Base-by-base conservation (phyloP, 2,329 filamentous ascomycete genomes). In the Colletotrichum tabaci region DNA sequence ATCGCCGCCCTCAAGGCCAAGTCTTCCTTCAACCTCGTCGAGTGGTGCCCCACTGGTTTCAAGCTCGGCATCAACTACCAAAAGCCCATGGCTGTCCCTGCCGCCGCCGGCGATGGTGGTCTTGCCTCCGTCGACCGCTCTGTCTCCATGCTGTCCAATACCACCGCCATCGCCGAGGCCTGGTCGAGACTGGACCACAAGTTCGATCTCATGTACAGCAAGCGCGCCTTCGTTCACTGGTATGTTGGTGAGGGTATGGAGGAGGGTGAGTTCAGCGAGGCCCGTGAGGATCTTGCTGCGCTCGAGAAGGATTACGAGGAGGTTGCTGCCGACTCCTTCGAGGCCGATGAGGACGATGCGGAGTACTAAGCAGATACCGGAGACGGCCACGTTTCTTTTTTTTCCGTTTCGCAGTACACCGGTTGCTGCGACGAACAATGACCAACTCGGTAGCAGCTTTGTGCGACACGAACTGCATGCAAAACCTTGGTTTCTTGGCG, bases 231-330 rank as follows among this genome's bases (percentile, higher is more conserved):
- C 77, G 91, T 93, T 56, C 91, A 93, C 84, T 93, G 91, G 91
- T 93, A 93, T 76, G 94, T 96, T 65, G 94, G 94, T 75, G 94
- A 96, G 85, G 94, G 94, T 85, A 96, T 96, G 94, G 94, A 96
- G 86, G 94, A 96, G 82, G 94, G 94, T 78, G 94, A 96, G 83
- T 96, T 96, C 86, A 93, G 91, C 74, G 94, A 96, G 84, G 94
- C 94, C 73, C 92, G 94, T 77, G 94, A 96, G 86, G 94, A 96
- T 81, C 87, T 96, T 73, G 94, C 94, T 74, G 94, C 94, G 58
- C 87, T 96, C 44, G 94, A 96, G 87, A 94, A 92, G 86, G 93
- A 96, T 78, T 96, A 96, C 81, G 93, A 95, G 83, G 93, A 95
- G 87, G 93, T 95, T 76, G 93, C 93, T 73, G 89, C 87, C 80